A percentile compares a stretch with the other conserved stretches of the same genome.
Evolutionary conservation across 169 alveolate genomes (phyloP).

Genomic region (Neospora caninum): DNA sequence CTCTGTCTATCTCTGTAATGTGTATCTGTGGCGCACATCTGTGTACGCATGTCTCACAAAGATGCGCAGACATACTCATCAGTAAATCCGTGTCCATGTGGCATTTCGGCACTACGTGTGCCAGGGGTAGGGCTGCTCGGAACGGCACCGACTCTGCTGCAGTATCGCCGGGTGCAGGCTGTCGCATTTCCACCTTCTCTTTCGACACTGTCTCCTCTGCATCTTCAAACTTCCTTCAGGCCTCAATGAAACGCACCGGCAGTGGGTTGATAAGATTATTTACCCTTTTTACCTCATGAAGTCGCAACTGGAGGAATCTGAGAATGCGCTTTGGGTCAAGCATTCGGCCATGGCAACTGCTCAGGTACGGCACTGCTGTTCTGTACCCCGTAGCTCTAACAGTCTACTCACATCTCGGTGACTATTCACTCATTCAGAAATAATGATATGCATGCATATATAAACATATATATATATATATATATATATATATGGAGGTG

Average conservation of each 20-base stretch:
- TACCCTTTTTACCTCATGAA: not conserved
- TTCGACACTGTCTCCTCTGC: not conserved
- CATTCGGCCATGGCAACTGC: slow-evolving; percentile 26
- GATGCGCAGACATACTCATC: not conserved
- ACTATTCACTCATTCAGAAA: too few species aligned
- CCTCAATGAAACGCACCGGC: not conserved
- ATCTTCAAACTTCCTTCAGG: not conserved
- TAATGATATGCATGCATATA: too few species aligned
- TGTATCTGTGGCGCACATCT: too few species aligned
- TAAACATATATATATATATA: too few species aligned
- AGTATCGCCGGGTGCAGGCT: too few species aligned
- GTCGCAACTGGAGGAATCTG: slow-evolving; percentile 19
- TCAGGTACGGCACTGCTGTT: not conserved
- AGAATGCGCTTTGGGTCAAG: slow-evolving; percentile 34
- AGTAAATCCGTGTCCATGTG: not conserved
- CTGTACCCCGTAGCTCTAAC: not conserved
- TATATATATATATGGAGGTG: too few species aligned
- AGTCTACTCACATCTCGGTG: not conserved
- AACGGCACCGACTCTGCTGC: not conserved
- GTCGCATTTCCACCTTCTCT: not conserved
- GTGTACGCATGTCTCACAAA: too few species aligned
- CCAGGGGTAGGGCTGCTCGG: not conserved
- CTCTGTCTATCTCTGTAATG: too few species aligned
- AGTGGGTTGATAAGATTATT: slow-evolving; percentile 11
- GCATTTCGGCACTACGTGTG: not conserved